phyloP scores from a whole-genome alignment of 1,284 basidiomycete genomes.

The Moniliophthora roreri region DNA sequence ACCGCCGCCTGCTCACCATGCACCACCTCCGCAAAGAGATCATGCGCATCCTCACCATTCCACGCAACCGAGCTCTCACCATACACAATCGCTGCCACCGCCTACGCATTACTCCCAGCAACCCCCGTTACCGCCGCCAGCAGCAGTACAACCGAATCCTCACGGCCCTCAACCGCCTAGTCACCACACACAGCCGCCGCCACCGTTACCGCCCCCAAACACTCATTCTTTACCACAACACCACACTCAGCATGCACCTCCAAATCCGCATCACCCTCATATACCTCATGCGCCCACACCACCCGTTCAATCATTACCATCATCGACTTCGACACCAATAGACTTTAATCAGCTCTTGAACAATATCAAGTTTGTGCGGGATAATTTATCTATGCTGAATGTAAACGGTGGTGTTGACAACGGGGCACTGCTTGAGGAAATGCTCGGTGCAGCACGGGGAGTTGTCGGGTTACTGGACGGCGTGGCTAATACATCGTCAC shows the following conservation, averaged over 20 bases:
- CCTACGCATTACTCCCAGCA: too few relatives aligned
- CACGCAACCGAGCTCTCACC: too few relatives aligned
- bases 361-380: slow-evolving; percentile 10
- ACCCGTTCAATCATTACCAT: not conserved
- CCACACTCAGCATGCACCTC: not conserved
- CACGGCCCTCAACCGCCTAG: not conserved
- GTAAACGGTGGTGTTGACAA: not conserved
- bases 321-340: not conserved
- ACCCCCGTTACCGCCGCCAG: not conserved
- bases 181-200: not conserved
- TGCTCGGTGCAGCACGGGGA: slow-evolving; percentile 45
- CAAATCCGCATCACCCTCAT: not conserved
- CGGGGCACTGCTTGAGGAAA: slow-evolving; percentile 34
- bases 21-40: too few relatives aligned
- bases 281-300: not conserved
- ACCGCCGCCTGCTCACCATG: too few relatives aligned
- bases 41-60: too few relatives aligned
- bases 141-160: not conserved
- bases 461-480: slow-evolving; percentile 51
- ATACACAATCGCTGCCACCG: too few relatives aligned
- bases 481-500: not conserved
- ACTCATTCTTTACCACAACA: not conserved
- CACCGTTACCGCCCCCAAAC: not conserved
- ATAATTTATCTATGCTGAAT: not conserved
- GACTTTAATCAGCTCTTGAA: slow-evolving; percentile 10